A percentile compares a stretch with the other conserved stretches of the same genome.
Evolutionary conservation across 2,329 filamentous ascomycete genomes (phyloP).

Genomic region (Clonostachys rosea): DNA sequence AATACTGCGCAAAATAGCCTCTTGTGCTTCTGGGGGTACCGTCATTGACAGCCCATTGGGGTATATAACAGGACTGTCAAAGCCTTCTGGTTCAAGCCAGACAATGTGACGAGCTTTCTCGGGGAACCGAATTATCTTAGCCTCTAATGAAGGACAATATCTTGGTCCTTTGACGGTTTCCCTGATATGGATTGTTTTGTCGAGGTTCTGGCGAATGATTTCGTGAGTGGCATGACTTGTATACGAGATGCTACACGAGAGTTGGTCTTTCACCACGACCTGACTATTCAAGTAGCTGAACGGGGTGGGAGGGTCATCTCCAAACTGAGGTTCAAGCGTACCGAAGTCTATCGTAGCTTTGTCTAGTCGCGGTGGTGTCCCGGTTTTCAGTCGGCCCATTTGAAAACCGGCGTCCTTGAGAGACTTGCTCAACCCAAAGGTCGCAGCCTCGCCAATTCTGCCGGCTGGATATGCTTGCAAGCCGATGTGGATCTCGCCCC

Average conservation of each 20-base stretch:
- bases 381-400: constrained; percentile 88
- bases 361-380: constrained; percentile 85
- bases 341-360: constrained; percentile 77
- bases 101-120: constrained; percentile 81
- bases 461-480: constrained; percentile 81
- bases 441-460: constrained; percentile 89
- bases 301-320: constrained; percentile 80
- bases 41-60: constrained; percentile 98
- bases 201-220: constrained; percentile 82
- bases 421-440: constrained; percentile 88
- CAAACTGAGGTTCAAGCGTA: constrained; percentile 66
- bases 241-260: constrained; percentile 81
- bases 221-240: constrained; percentile 82
- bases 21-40: constrained; percentile 82
- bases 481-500: constrained; percentile 95
- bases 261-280: constrained; percentile 75
- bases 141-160: constrained; percentile 93
- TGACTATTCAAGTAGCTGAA: constrained; percentile 86
- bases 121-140: constrained; percentile 84
- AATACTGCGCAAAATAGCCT: constrained; percentile 79
- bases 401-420: constrained; percentile 83
- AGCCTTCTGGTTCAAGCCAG: constrained; percentile 96
- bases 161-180: constrained; percentile 91
- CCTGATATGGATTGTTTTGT: constrained; percentile 93
- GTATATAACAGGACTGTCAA: constrained; percentile 84